Percentiles rank a stretch among this genome's conserved stretches.
Evolutionary conservation across 1,284 basidiomycete genomes (phyloP).

Genomic region (Pascua sp.): DNA sequence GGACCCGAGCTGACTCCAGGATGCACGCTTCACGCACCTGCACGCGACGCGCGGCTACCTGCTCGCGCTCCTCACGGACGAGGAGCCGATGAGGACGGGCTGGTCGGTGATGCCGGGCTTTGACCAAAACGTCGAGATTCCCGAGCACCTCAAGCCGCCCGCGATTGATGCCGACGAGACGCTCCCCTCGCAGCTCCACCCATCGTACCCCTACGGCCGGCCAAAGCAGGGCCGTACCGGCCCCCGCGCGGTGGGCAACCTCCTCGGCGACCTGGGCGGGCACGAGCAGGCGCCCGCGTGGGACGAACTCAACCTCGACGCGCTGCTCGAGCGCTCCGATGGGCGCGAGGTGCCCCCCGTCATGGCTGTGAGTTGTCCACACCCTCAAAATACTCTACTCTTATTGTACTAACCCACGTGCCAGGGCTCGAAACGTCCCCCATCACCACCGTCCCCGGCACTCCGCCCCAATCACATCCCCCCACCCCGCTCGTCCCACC

Average conservation of each 20-base stretch:
- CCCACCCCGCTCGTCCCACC: constrained; percentile 32
- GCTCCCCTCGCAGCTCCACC: constrained; percentile 39
- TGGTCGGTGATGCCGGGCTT: constrained; percentile 44
- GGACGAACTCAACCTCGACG: constrained; percentile 35
- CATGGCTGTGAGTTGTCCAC: constrained; percentile 44
- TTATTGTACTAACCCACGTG: constrained; percentile 1
- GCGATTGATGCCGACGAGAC: constrained; percentile 42
- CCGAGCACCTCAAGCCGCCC: constrained; percentile 30
- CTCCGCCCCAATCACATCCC: constrained; percentile 30
- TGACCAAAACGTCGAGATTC: constrained; percentile 35
- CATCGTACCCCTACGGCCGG: constrained; percentile 41
- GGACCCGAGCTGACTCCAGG: constrained; percentile 22
- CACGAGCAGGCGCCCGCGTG: constrained; percentile 19
- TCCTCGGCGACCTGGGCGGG: constrained; percentile 3
- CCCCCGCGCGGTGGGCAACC: constrained; percentile 21
- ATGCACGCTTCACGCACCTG: constrained; percentile 43
- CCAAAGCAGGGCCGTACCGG: constrained; percentile 10
- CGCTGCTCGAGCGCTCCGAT: constrained; percentile 29
- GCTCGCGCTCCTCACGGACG: constrained; percentile 36
- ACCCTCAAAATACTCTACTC: not conserved
- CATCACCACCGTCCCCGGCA: constrained; percentile 41
- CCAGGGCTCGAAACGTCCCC: constrained; percentile 45
- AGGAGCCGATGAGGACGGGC: constrained; percentile 35
- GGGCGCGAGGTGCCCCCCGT: constrained; percentile 44
- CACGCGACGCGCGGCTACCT: constrained; percentile 37